Conservation (phyloP, 1,284 basidiomycete genomes). For the Pholiota adiposa region DNA sequence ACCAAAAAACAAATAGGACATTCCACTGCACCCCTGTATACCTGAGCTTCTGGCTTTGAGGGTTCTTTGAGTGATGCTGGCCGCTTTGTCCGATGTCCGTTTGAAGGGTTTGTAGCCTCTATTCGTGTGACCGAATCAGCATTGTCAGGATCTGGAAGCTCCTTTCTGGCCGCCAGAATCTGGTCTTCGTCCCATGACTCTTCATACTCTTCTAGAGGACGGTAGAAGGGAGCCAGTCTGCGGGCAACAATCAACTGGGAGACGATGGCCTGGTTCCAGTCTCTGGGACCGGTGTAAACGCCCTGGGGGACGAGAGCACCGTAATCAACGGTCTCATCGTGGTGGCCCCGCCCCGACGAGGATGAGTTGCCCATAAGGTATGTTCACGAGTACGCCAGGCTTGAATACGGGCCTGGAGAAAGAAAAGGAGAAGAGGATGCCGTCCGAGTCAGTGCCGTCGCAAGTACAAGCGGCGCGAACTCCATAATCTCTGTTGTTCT, state of each 20-base stretch:
- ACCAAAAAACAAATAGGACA: slow-evolving; percentile 99
- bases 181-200: slow-evolving; percentile 85
- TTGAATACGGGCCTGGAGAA: slow-evolving; percentile 1
- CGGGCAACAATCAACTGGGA: slow-evolving; percentile 87
- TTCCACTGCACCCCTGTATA: slow-evolving; percentile 89
- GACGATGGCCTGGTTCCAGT: slow-evolving; percentile 91
- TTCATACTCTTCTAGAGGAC: slow-evolving; percentile 92
- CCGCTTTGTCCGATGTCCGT: slow-evolving; percentile 49
- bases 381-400: slow-evolving; percentile 18
- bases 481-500: slow-evolving; percentile 22
- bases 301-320: slow-evolving; percentile 89
- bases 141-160: slow-evolving; percentile 49
- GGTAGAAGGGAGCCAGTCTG: slow-evolving; percentile 93
- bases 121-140: slow-evolving; percentile 41
- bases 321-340: slow-evolving; percentile 80
- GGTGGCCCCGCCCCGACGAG: slow-evolving; percentile 67
- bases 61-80: slow-evolving; percentile 60
- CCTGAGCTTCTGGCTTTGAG: slow-evolving; percentile 70
- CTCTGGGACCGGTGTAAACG: slow-evolving; percentile 84
- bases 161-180: slow-evolving; percentile 78
- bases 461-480: slow-evolving; percentile 6
- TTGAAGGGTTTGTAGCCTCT: slow-evolving; percentile 37
- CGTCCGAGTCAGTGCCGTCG: slow-evolving; percentile 22
- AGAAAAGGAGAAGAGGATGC: slow-evolving; percentile 16
- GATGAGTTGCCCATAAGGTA: slow-evolving; percentile 75